phyloP scores from a whole-genome alignment of 257 asterid genomes.

The Henckelia pumila region DNA sequence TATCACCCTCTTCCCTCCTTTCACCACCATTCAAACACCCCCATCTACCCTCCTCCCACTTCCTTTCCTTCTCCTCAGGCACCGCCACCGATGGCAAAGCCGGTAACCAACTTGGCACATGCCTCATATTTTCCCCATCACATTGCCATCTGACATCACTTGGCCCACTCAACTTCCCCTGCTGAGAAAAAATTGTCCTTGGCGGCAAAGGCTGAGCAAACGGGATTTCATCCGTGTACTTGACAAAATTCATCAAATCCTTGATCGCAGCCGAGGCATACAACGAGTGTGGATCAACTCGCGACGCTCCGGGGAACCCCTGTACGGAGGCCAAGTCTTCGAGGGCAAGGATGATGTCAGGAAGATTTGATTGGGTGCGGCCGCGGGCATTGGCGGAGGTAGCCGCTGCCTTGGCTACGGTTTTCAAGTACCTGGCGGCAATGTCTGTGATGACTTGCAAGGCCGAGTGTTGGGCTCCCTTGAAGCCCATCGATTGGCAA shows the following conservation, averaged over 20 bases:
- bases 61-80: conserved; percentile 31
- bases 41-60: conserved; percentile 20
- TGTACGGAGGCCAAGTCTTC: conserved; percentile 47
- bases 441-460: conserved; percentile 45
- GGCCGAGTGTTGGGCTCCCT: conserved; percentile 38
- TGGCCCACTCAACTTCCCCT: background rate
- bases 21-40: conserved; percentile 25
- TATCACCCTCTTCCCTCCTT: conserved; percentile 7
- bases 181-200: background rate
- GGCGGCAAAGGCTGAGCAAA: conserved; percentile 50
- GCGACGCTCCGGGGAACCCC: conserved; percentile 42
- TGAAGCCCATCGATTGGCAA: conserved; percentile 51
- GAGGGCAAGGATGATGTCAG: conserved; percentile 42
- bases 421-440: conserved; percentile 41
- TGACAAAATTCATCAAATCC: conserved; percentile 34
- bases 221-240: conserved; percentile 41
- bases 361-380: conserved; percentile 52
- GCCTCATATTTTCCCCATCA: conserved; percentile 27
- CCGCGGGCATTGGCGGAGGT: conserved; percentile 43
- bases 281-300: conserved; percentile 5
- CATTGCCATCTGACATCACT: conserved; percentile 13
- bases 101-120: conserved; percentile 60
- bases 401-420: conserved; percentile 42
- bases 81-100: conserved; percentile 31
- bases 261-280: conserved; percentile 37